phyloP scores from a whole-genome alignment of 371 early-diverging fungal genomes.

The Dichotomocladium elegans region DNA sequence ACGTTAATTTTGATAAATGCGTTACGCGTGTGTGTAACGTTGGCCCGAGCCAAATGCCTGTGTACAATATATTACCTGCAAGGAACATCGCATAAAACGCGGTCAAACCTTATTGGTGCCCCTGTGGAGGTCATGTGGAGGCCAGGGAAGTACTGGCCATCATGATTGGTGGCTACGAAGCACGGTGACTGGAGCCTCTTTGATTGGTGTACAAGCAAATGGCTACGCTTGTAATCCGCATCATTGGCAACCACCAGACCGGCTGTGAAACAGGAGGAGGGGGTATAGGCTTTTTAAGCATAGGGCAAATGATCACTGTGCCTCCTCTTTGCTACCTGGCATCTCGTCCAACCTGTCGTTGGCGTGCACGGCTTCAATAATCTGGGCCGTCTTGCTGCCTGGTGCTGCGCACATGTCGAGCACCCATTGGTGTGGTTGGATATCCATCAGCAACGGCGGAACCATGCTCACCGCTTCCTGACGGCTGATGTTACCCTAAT shows the following conservation, averaged over 20 bases:
- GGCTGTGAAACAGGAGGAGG: constrained; percentile 12
- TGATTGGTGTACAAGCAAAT: constrained; percentile 94
- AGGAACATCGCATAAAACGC: constrained; percentile 98
- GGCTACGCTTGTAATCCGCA: constrained; percentile 84
- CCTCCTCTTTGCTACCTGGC: constrained; percentile 52
- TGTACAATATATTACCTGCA: constrained; percentile 54
- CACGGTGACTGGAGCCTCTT: constrained; percentile 90
- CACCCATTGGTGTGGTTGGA: constrained; percentile 84
- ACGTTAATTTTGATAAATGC: neutral
- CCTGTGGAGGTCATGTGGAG: constrained; percentile 50
- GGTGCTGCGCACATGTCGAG: constrained; percentile 94
- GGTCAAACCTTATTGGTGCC: constrained; percentile 70
- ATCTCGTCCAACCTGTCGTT: constrained; percentile 56
- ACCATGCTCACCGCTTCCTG: constrained; percentile 99
- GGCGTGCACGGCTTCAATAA: constrained; percentile 89
- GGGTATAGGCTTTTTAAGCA: neutral
- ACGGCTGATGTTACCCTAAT: constrained; percentile 88
- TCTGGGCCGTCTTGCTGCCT: constrained; percentile 89
- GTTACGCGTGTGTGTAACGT: neutral
- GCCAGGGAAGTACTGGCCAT: constrained; percentile 90
- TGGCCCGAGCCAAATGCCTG: no score
- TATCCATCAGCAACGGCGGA: constrained; percentile 92
- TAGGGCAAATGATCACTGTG: neutral
- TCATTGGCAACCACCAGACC: constrained; percentile 99
- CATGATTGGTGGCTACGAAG: constrained; percentile 95